phyloP scores from a whole-genome alignment of 192 early-diverging fungal species.

The Coemansia sp. region DNA sequence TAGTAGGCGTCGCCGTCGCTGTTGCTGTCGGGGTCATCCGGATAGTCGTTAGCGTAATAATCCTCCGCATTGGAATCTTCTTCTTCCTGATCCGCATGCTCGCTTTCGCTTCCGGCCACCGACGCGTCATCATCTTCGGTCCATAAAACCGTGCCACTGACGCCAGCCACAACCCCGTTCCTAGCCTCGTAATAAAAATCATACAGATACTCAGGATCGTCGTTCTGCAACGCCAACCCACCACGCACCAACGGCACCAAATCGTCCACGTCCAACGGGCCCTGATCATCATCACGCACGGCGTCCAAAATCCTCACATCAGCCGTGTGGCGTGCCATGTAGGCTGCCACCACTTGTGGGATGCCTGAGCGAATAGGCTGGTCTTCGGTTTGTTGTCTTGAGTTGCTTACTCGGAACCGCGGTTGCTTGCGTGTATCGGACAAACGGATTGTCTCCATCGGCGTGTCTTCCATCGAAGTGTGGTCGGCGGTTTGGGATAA shows the following conservation, averaged over 20 bases:
- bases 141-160: neutral
- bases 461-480: neutral
- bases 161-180: constrained; percentile 35
- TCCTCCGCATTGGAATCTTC: constrained; percentile 76
- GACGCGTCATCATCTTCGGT: neutral
- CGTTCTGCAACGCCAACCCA: constrained; percentile 54
- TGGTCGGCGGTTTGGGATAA: constrained; percentile 7
- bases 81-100: constrained; percentile 36
- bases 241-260: constrained; percentile 72
- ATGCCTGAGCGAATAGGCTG: constrained; percentile 17
- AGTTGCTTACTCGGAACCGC: constrained; percentile 30
- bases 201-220: constrained; percentile 67
- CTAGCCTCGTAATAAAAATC: constrained; percentile 65
- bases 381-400: constrained; percentile 1
- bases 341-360: constrained; percentile 30
- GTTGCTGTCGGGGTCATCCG: constrained; percentile 62
- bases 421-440: constrained; percentile 6
- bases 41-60: constrained; percentile 79
- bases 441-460: neutral
- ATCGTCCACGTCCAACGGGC: constrained; percentile 59
- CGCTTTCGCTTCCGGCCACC: constrained; percentile 41
- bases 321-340: constrained; percentile 38
- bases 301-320: constrained; percentile 70
- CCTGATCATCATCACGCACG: constrained; percentile 61
- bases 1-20: constrained; percentile 27